Percentiles rank a stretch among this genome's conserved stretches.
These are phyloP conservation scores for Monosporascus sp. DNA, from an alignment of 2,329 filamentous ascomycete genomes.

Conservation along the genomic window DNA sequence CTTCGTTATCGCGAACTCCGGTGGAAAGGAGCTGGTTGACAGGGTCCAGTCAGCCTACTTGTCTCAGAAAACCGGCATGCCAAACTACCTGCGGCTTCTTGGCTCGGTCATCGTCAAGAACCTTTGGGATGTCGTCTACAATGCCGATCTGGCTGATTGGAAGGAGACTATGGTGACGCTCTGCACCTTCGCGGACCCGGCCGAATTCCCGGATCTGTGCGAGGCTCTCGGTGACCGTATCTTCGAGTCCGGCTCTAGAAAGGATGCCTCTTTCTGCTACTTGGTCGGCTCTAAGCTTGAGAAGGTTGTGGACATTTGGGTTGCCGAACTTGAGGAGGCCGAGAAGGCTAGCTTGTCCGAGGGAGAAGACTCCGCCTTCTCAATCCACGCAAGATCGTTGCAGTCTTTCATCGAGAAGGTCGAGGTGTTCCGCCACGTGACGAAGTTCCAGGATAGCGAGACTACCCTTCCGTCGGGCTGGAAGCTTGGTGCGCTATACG, in stretches of 20 bases:
- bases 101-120: slow-evolving; percentile 94
- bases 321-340: slow-evolving; percentile 78
- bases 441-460: slow-evolving; percentile 82
- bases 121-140: slow-evolving; percentile 96
- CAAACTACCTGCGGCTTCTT: slow-evolving; percentile 87
- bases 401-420: slow-evolving; percentile 98
- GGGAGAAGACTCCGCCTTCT: slow-evolving; percentile 75
- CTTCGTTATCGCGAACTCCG: slow-evolving; percentile 96
- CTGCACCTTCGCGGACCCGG: slow-evolving; percentile 89
- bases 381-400: slow-evolving; percentile 79
- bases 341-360: slow-evolving; percentile 71
- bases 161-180: slow-evolving; percentile 94
- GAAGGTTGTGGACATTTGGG: slow-evolving; percentile 95
- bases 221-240: slow-evolving; percentile 91
- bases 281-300: slow-evolving; percentile 93
- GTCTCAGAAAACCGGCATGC: slow-evolving; percentile 71
- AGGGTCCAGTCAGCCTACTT: slow-evolving; percentile 92
- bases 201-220: slow-evolving; percentile 90
- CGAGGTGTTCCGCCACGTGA: slow-evolving; percentile 89
- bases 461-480: slow-evolving; percentile 67
- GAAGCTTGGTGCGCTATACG: slow-evolving; percentile 84
- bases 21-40: slow-evolving; percentile 86
- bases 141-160: slow-evolving; percentile 89
- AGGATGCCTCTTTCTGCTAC: slow-evolving; percentile 96
- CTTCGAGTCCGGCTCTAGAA: slow-evolving; percentile 68